Conservation (phyloP, 2,329 filamentous ascomycete genomes). For the Pseudonectria buxi region DNA sequence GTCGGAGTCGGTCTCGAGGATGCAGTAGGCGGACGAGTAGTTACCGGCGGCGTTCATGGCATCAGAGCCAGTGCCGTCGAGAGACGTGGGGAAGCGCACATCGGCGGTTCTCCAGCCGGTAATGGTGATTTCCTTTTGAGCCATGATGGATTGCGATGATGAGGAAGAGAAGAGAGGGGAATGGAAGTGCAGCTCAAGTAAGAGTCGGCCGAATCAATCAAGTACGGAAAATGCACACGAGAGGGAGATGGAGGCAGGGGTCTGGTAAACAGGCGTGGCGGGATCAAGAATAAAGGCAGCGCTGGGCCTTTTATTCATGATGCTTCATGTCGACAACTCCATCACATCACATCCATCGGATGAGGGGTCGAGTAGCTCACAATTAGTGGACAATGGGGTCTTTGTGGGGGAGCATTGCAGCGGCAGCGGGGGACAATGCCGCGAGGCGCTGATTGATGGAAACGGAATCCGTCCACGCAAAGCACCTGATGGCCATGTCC, state of each 20-base stretch:
- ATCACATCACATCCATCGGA: too few relatives aligned
- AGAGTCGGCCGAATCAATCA: slow-evolving; percentile 10
- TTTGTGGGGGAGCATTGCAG: background rate
- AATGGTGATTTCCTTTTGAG: slow-evolving; percentile 54
- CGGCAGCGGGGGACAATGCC: background rate
- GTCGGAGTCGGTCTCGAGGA: slow-evolving; percentile 71
- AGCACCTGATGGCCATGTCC: too few relatives aligned
- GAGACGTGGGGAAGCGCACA: slow-evolving; percentile 80
- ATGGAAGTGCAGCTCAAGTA: background rate
- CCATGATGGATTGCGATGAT: slow-evolving; percentile 12
- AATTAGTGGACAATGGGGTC: background rate
- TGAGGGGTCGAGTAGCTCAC: too few relatives aligned
- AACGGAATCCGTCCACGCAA: background rate
- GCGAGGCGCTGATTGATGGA: slow-evolving; percentile 1
- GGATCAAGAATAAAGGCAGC: too few relatives aligned
- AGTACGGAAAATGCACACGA: too few relatives aligned
- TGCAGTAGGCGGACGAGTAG: slow-evolving; percentile 92
- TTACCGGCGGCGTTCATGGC: slow-evolving; percentile 94
- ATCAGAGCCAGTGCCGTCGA: slow-evolving; percentile 94
- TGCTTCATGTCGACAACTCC: too few relatives aligned
- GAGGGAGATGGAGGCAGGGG: too few relatives aligned
- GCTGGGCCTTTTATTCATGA: too few relatives aligned
- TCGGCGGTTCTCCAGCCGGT: slow-evolving; percentile 66
- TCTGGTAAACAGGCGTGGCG: slow-evolving; percentile 7
- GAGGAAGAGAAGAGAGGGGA: background rate